A percentile compares a stretch with the other conserved stretches of the same genome.
Conservation (phyloP, 805 yeast species). For the Candida glaebosa region DNA sequence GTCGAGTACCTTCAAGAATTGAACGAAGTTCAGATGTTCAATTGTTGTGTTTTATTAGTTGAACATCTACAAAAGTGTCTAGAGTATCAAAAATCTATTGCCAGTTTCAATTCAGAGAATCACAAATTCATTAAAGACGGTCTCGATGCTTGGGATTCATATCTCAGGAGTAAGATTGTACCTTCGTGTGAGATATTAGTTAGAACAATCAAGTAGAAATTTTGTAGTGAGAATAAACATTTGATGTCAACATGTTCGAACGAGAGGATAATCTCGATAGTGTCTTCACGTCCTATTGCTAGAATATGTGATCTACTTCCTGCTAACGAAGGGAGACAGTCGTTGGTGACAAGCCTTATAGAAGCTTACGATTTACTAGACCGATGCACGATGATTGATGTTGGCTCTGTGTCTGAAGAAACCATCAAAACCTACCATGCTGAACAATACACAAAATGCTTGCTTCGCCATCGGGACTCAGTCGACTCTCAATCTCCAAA, state of each 20-base stretch:
- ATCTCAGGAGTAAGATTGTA: background rate
- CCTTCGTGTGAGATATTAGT: background rate
- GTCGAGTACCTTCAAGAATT: constrained; percentile 17
- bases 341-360: constrained; percentile 40
- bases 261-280: constrained; percentile 18
- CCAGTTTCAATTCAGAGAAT: constrained; percentile 3
- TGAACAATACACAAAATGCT: constrained; percentile 31
- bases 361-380: constrained; percentile 36
- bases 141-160: constrained; percentile 9
- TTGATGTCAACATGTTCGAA: background rate
- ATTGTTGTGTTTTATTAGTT: constrained; percentile 17
- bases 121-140: constrained; percentile 8
- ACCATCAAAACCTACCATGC: constrained; percentile 54
- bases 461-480: constrained; percentile 27
- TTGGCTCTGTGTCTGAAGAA: constrained; percentile 21
- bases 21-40: constrained; percentile 13
- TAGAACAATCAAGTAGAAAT: background rate
- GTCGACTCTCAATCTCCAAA: constrained; percentile 11
- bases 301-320: constrained; percentile 44
- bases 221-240: background rate
- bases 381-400: constrained; percentile 20
- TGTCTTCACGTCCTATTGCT: constrained; percentile 16
- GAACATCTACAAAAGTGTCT: constrained; percentile 9
- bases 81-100: background rate
- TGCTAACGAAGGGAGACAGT: constrained; percentile 49